These are phyloP conservation scores for Vigna hirtella DNA, from an alignment of 306 rosid species.

Conservation along the genomic window DNA sequence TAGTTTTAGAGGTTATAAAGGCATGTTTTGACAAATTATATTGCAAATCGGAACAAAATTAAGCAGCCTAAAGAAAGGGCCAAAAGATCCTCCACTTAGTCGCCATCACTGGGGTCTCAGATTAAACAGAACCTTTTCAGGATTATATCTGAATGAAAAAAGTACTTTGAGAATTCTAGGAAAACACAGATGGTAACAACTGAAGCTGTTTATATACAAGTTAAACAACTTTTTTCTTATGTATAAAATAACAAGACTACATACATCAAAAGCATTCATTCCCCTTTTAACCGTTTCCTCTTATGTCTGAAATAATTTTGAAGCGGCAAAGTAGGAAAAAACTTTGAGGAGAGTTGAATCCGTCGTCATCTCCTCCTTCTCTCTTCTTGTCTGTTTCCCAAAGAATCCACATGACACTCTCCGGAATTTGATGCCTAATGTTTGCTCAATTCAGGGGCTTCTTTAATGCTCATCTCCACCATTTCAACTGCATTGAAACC, in stretches of 20 bases:
- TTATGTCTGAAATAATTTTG: conserved; percentile 36
- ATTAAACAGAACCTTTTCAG: conserved; percentile 47
- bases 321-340: conserved; percentile 55
- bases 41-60: conserved; percentile 44
- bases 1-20: conserved; percentile 20
- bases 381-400: conserved; percentile 49
- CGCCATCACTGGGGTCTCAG: conserved; percentile 58
- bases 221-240: conserved; percentile 57
- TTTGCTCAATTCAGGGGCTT: conserved; percentile 77
- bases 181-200: conserved; percentile 54
- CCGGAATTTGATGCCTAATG: conserved; percentile 45
- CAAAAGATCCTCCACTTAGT: conserved; percentile 56
- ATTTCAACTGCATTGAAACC: conserved; percentile 65
- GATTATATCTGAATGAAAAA: conserved; percentile 49
- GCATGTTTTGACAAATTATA: conserved; percentile 41
- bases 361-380: conserved; percentile 53
- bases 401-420: conserved; percentile 44
- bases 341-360: conserved; percentile 53
- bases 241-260: conserved; percentile 85
- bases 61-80: conserved; percentile 46
- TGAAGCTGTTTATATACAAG: conserved; percentile 87
- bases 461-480: conserved; percentile 91
- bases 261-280: conserved; percentile 72
- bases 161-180: conserved; percentile 48
- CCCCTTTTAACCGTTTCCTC: conserved; percentile 45